A percentile compares a stretch with the other conserved stretches of the same genome.
These are phyloP conservation scores for Microstegium vimineum DNA, from an alignment of 176 grass and related monocot genomes.

Conservation along the genomic window DNA sequence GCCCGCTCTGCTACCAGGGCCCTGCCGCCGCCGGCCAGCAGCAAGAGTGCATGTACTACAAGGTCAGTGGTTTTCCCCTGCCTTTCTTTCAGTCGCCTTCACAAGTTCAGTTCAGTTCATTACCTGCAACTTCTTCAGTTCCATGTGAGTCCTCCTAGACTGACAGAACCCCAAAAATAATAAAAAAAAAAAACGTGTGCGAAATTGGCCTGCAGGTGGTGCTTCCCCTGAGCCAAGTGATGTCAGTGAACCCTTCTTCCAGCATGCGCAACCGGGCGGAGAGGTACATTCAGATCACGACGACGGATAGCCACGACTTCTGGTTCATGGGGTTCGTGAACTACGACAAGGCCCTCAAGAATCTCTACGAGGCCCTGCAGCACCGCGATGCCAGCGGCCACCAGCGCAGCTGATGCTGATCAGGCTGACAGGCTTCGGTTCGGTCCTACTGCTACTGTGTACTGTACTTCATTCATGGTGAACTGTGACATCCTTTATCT, in stretches of 20 bases:
- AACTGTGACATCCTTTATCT: not conserved
- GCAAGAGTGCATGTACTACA: conserved; percentile 60
- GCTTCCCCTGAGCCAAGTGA: conserved; percentile 55
- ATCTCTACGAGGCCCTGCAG: conserved; percentile 53
- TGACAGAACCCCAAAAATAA: not conserved
- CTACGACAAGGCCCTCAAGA: conserved; percentile 79
- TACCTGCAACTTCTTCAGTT: not conserved
- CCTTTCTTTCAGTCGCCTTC: not conserved
- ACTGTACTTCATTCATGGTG: not conserved
- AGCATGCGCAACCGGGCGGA: conserved; percentile 44
- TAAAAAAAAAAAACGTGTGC: not conserved
- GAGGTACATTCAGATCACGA: conserved; percentile 74
- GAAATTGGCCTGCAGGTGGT: conserved; percentile 49
- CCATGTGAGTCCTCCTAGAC: not conserved
- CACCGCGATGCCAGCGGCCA: not conserved
- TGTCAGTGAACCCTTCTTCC: conserved; percentile 56
- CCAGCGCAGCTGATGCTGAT: conserved; percentile 11
- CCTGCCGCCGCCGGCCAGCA: conserved; percentile 25
- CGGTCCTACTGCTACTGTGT: not conserved
- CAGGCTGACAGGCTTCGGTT: not conserved
- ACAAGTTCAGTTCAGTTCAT: not conserved
- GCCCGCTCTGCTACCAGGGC: conserved; percentile 48
- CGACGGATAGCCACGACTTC: conserved; percentile 66
- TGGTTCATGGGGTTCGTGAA: conserved; percentile 96
- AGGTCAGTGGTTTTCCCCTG: conserved; percentile 36